Evolutionary conservation across 768 basidiomycete species (phyloP).

Genomic region (Chalciporus chontae): DNA sequence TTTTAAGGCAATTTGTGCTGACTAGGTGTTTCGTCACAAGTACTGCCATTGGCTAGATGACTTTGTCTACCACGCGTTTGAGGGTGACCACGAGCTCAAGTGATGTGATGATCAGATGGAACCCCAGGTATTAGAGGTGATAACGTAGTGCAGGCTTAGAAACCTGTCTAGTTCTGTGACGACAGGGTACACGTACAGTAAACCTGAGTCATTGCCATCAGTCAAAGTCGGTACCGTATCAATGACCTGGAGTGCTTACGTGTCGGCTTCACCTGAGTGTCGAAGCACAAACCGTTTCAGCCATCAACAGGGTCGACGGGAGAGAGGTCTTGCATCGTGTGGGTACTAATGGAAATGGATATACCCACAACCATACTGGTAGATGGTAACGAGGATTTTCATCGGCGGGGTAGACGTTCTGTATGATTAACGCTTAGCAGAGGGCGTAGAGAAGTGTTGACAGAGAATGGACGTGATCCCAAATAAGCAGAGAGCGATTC

Average conservation of each 20-base stretch:
- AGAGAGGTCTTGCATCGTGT: constrained; percentile 6
- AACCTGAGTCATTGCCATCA: neutral
- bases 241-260: neutral
- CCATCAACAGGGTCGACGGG: constrained; percentile 3
- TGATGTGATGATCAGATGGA: neutral
- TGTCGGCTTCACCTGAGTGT: neutral
- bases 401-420: constrained; percentile 6
- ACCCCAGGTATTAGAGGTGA: neutral
- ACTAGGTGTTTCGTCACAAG: neutral
- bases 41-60: neutral
- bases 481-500: constrained; percentile 14
- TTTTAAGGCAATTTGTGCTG: too few species aligned
- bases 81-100: neutral
- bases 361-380: constrained; percentile 2
- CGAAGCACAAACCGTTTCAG: neutral
- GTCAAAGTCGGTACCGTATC: neutral
- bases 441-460: constrained; percentile 27
- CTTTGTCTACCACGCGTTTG: neutral
- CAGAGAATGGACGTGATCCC: constrained; percentile 26
- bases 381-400: constrained; percentile 7
- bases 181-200: neutral
- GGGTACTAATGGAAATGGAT: constrained; percentile 6
- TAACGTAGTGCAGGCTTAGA: neutral
- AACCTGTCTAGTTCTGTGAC: neutral
- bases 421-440: constrained; percentile 8